Conservation (phyloP, 345 rosid species). For the Murraya koenigii region DNA sequence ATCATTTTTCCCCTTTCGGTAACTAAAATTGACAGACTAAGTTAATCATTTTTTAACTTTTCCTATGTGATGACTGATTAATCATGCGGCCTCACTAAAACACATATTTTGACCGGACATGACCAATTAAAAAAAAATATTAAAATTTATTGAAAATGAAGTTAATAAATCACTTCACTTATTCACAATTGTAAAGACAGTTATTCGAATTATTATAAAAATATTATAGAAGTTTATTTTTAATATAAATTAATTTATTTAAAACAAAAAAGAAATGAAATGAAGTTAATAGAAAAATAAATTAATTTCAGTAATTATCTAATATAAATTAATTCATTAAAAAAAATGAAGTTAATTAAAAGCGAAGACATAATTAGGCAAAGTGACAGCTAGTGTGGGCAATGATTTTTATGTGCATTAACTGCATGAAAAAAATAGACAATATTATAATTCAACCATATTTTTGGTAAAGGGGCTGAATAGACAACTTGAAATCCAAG, state of each 20-base stretch:
- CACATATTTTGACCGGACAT: neutral
- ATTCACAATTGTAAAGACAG: too few species aligned
- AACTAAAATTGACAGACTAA: neutral
- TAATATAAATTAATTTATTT: too few species aligned
- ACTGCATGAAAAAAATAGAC: neutral
- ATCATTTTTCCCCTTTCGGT: neutral
- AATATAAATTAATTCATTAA: too few species aligned
- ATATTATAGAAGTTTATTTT: too few species aligned
- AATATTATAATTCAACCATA: neutral
- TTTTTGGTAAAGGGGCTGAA: neutral
- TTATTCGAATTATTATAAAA: too few species aligned
- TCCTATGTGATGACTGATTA: neutral
- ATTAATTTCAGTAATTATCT: too few species aligned
- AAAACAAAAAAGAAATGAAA: too few species aligned
- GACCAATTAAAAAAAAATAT: neutral
- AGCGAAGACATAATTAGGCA: neutral
- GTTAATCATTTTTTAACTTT: neutral
- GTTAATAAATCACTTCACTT: too few species aligned
- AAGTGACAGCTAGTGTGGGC: neutral
- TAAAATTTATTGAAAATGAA: neutral
- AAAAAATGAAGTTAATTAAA: neutral
- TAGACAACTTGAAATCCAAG: slow-evolving; percentile 33
- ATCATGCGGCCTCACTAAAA: neutral
- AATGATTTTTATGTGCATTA: slow-evolving; percentile 24
- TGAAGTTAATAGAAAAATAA: neutral